A percentile compares a stretch with the other conserved stretches of the same genome.
These are phyloP conservation scores for Leptographium wingfieldii DNA, from an alignment of 2,329 filamentous ascomycete genomes.

Conservation along the genomic window DNA sequence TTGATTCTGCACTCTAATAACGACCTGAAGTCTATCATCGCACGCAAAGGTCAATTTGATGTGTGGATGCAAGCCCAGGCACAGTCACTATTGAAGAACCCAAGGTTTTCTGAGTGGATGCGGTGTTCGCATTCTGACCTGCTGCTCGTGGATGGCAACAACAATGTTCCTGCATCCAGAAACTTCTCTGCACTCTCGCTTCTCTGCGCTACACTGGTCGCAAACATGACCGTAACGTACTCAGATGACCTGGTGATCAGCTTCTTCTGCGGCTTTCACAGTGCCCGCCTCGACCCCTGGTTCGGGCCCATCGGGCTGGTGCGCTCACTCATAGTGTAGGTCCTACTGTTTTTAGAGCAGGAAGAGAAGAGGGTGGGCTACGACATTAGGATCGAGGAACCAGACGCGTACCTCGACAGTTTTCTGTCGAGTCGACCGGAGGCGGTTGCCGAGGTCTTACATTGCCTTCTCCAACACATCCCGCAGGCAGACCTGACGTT, in stretches of 20 bases:
- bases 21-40: neutral
- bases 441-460: neutral
- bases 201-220: constrained; percentile 2
- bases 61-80: constrained; percentile 2
- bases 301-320: constrained; percentile 4
- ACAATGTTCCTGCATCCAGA: neutral
- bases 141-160: constrained; percentile 8
- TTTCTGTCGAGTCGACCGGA: neutral
- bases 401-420: neutral
- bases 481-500: neutral
- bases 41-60: neutral
- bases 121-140: neutral
- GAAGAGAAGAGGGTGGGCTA: neutral
- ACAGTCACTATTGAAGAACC: constrained; percentile 1
- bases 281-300: neutral
- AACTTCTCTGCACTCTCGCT: constrained; percentile 4
- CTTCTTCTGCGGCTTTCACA: constrained; percentile 7
- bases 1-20: neutral
- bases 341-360: neutral
- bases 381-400: neutral
- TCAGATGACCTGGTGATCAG: neutral
- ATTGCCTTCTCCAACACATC: neutral
- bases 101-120: neutral
- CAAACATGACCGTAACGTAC: neutral
- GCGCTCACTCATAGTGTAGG: constrained; percentile 15